Conservation (phyloP, 331 rosid species). For the Rosa hybrid region DNA sequence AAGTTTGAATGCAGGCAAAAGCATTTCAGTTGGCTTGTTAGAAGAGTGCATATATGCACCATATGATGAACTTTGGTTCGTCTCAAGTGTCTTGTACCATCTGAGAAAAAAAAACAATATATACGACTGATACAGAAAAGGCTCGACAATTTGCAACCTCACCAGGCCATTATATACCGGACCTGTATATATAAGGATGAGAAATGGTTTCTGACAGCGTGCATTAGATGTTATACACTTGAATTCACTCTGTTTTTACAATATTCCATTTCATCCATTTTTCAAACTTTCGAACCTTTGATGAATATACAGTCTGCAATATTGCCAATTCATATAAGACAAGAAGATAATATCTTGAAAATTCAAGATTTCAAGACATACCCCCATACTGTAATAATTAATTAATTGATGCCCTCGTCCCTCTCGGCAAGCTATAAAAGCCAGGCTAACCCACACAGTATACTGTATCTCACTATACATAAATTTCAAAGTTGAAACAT, state of each 20-base stretch:
- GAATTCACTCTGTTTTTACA: background rate
- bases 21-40: background rate
- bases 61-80: background rate
- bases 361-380: conserved; percentile 32
- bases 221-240: background rate
- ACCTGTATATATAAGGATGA: background rate
- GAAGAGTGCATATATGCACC: background rate
- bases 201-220: background rate
- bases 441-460: background rate
- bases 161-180: background rate
- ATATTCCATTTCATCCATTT: background rate
- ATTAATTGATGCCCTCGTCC: background rate
- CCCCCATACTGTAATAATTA: background rate
- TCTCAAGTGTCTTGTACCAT: background rate
- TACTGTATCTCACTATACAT: background rate
- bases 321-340: conserved; percentile 30
- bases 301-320: background rate
- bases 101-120: background rate
- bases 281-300: background rate
- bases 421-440: conserved; percentile 28
- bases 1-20: background rate
- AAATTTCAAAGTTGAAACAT: conserved; percentile 2
- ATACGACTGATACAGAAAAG: background rate
- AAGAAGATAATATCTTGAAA: conserved; percentile 29
- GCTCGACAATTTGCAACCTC: background rate